Conservation (phyloP, 768 basidiomycete species). For the Leucosporidium yakuticum region DNA sequence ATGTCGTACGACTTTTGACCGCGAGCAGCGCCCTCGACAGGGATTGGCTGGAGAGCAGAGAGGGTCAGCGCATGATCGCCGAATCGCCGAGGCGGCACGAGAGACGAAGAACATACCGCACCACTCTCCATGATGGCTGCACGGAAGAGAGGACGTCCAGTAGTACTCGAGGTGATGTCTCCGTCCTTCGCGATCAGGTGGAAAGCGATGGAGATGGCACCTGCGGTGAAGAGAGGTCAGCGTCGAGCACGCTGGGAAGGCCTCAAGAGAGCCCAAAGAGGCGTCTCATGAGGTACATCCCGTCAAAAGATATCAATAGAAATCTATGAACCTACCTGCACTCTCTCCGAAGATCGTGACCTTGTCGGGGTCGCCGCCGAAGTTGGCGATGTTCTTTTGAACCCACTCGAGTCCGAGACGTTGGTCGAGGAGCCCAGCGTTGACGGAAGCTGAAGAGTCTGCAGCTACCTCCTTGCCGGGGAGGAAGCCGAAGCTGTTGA, state of each 20-base stretch:
- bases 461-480: conserved; percentile 48
- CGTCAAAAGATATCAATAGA: too few relatives aligned
- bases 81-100: too few relatives aligned
- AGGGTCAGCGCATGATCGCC: not conserved
- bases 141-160: conserved; percentile 10
- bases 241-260: too few relatives aligned
- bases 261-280: too few relatives aligned
- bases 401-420: conserved; percentile 56
- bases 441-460: conserved; percentile 20
- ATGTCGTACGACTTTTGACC: conserved; percentile 14
- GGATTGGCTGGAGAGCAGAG: conserved; percentile 4
- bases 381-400: conserved; percentile 43
- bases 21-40: conserved; percentile 4
- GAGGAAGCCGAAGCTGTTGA: conserved; percentile 51
- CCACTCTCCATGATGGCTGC: conserved; percentile 29
- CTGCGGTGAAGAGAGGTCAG: too few relatives aligned
- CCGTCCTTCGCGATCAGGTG: conserved; percentile 22
- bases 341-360: conserved; percentile 22
- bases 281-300: too few relatives aligned
- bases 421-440: conserved; percentile 49
- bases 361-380: conserved; percentile 19
- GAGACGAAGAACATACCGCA: not conserved
- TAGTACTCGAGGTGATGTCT: conserved; percentile 3
- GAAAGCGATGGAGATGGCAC: conserved; percentile 11
- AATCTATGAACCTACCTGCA: conserved; percentile 8